phyloP scores from a whole-genome alignment of 164 flowering plant species.

The Vitis riparia region DNA sequence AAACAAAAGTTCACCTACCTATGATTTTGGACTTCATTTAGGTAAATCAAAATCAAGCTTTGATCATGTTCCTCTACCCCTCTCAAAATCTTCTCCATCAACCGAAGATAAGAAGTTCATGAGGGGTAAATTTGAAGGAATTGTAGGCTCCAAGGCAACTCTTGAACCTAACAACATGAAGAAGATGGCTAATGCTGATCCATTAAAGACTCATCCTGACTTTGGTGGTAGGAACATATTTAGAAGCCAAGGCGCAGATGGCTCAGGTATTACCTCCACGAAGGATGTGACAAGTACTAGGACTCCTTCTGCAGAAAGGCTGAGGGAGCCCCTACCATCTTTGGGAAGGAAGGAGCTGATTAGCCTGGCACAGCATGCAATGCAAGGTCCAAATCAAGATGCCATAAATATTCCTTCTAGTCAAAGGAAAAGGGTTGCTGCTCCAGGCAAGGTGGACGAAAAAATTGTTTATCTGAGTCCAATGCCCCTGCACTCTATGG shows the following conservation, averaged over 20 bases:
- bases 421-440: conserved; percentile 78
- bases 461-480: conserved; percentile 56
- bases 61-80: conserved; percentile 29
- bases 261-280: conserved; percentile 80
- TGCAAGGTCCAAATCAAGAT: conserved; percentile 45
- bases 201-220: conserved; percentile 30
- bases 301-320: conserved; percentile 69
- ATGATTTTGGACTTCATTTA: too few species aligned
- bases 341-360: conserved; percentile 78
- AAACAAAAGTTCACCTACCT: too few species aligned
- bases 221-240: conserved; percentile 28
- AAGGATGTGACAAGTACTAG: conserved; percentile 72
- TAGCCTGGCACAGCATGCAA: conserved; percentile 60
- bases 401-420: conserved; percentile 39
- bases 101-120: conserved; percentile 27
- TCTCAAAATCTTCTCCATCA: conserved; percentile 28
- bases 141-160: conserved; percentile 29
- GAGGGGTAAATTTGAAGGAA: conserved; percentile 27
- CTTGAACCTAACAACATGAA: conserved; percentile 39
- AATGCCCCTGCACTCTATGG: conserved; percentile 74
- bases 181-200: conserved; percentile 30
- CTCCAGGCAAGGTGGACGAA: conserved; percentile 48
- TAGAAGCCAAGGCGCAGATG: conserved; percentile 83
- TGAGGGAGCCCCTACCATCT: conserved; percentile 68
- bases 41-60: conserved; percentile 11